Base-by-base conservation (phyloP, 1,139 yeast species). In the Lodderomyces jiufengensis region DNA sequence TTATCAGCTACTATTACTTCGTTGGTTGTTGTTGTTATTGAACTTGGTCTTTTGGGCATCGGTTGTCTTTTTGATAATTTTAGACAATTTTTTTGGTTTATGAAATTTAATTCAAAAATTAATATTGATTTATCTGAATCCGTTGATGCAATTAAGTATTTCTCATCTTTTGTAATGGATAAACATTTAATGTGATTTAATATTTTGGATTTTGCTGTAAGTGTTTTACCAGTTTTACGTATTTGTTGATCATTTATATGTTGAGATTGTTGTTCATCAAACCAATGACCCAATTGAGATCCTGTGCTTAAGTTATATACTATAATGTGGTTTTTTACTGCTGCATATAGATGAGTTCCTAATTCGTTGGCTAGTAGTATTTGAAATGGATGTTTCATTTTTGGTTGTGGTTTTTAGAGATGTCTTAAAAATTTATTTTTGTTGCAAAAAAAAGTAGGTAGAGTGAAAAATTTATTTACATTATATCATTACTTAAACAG, bases 31-130 rank as follows among this genome's bases (percentile, higher is more conserved):
- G 80, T 61, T n/a, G 86, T 70, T 11, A 87, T 67, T 1, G 95
- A 81, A 46, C 88, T 82, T 9, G 97, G 97, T 56, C 97, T 78
- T 60, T 92, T 92, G 18, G 96, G 87, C 52, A 87, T 80, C 6
- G 76, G 71, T 52, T 87, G 90, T 54, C 94, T 78, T 50, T 84
- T 83, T 31, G 74, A 51, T 24, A 80, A 55, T n/a, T 52, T 54
- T 33, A 84, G 63, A 33, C 75, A 65, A 40, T 70, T 64, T 8
- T 70, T 64, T 8, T 25, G 16, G 15, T 21, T 26, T 14, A 43
- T 41, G 27, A 48, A 55, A 41, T 72, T 65, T 16, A 80, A 47
- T 29, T 61, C 51, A 44, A 85, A 80, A 8, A 86, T 70, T n/a
- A 81, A 68, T 10, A 81, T 80, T 2, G 95, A 79, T 58, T 90